Evolutionary conservation across 1,284 basidiomycete genomes (phyloP).

Genomic region (Tylopilus orsonianus): DNA sequence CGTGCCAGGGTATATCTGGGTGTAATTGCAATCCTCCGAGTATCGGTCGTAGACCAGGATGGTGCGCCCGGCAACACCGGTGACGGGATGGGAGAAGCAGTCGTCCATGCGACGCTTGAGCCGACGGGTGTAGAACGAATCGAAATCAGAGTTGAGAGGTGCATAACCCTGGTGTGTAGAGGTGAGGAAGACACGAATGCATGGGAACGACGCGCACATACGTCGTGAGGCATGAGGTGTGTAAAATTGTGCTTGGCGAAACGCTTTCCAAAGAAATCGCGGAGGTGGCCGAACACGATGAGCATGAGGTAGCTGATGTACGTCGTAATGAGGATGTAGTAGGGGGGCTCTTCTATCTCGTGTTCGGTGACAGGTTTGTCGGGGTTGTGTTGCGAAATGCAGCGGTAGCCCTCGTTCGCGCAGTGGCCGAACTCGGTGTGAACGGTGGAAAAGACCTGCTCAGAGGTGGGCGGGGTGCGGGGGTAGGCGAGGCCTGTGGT

Average conservation of each 20-base stretch:
- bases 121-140: slow-evolving; percentile 98
- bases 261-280: slow-evolving; percentile 94
- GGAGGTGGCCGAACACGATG: slow-evolving; percentile 88
- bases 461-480: slow-evolving; percentile 65
- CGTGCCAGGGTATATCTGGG: slow-evolving; percentile 77
- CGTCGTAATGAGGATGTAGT: slow-evolving; percentile 89
- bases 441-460: slow-evolving; percentile 70
- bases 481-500: slow-evolving; percentile 56
- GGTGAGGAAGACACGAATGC: slow-evolving; percentile 8
- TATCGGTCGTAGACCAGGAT: slow-evolving; percentile 85
- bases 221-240: slow-evolving; percentile 81
- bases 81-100: slow-evolving; percentile 92
- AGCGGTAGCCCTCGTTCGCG: slow-evolving; percentile 67
- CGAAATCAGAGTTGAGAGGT: slow-evolving; percentile 96
- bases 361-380: slow-evolving; percentile 51
- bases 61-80: slow-evolving; percentile 94
- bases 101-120: slow-evolving; percentile 95
- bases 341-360: slow-evolving; percentile 79
- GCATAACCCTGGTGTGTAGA: slow-evolving; percentile 76
- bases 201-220: slow-evolving; percentile 42
- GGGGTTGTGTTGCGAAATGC: slow-evolving; percentile 60
- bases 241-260: slow-evolving; percentile 72
- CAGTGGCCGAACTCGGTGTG: slow-evolving; percentile 90
- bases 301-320: slow-evolving; percentile 90
- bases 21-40: slow-evolving; percentile 81